Evolutionary conservation across 495 filamentous ascomycete species (phyloP), one percentile per base, ranked within the genome.

Genomic region (Jackrogersella minutella): DNA sequence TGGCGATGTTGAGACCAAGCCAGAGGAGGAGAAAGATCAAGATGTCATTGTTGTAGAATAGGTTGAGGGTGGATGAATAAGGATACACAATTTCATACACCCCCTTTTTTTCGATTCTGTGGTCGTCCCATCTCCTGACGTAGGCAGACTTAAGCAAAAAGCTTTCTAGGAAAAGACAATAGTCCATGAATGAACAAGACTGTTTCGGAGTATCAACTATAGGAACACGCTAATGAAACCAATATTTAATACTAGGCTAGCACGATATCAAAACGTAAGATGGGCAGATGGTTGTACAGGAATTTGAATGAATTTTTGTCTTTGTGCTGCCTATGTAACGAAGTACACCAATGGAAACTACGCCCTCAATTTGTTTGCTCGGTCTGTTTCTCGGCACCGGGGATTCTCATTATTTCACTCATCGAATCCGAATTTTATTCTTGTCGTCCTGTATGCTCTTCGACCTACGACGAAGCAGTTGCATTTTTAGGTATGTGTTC

Each of bases 1-100:
- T n/a, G 36, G 62, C 31, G 61, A 24, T 40, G 57, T 49, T 22
- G 68, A 66, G 52, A 63, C 63, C 53, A 68, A 70, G 16, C 13
- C 34, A 39, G 70, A 67, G 47, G 66, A 53, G 14, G 62, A 47
- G 14, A 62, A 55, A 5, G 49, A 37, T 40, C 44, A 31, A 17
- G 54, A 58, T 54, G 30, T 58, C 13, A 16, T 54, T 14, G 33
- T 54, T 37, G 24, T 52, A 6, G 58, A 68, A 33, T 19, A 55
- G 34, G 11, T 6, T 3, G 47, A 24, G 5, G 40, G 30, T 14
- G 14, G 9, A 21, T 40, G 26, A 22, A 26, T 3, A n/a, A 10
- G 11, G 3, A 36, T 9, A n/a, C 33, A 4, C 9, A 36, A 36
- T 14, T 17, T 14, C 5, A 17, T 6, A 3, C 13, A 41, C 3